These are phyloP conservation scores for Aspergillus ochraceoroseus DNA, from an alignment of 2,329 filamentous ascomycete genomes.

Conservation along the genomic window DNA sequence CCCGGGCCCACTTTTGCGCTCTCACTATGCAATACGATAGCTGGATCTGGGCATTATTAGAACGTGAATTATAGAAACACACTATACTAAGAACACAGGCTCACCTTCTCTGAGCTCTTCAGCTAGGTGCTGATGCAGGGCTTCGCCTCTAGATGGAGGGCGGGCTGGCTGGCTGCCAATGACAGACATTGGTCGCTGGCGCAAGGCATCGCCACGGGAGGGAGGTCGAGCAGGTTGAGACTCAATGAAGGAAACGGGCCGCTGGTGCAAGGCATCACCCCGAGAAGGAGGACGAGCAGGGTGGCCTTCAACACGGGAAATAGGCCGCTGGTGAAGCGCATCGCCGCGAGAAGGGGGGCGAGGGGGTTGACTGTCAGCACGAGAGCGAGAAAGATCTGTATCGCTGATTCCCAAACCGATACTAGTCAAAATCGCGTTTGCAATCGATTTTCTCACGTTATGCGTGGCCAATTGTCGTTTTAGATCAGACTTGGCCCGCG, in stretches of 20 bases:
- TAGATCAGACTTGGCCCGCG: conserved; percentile 78
- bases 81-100: not conserved
- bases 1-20: conserved; percentile 18
- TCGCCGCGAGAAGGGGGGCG: conserved; percentile 20
- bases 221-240: conserved; percentile 14
- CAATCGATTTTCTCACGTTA: conserved; percentile 81
- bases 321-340: conserved; percentile 24
- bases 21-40: conserved; percentile 23
- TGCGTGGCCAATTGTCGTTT: conserved; percentile 79
- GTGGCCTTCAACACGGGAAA: conserved; percentile 4
- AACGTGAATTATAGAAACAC: not conserved
- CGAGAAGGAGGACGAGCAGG: conserved; percentile 26
- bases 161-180: conserved; percentile 8
- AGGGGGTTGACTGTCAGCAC: not conserved
- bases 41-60: conserved; percentile 16
- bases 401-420: conserved; percentile 52
- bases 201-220: conserved; percentile 8
- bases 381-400: not conserved
- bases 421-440: conserved; percentile 71
- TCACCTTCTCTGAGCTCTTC: not conserved
- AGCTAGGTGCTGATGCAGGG: conserved; percentile 15
- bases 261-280: conserved; percentile 24
- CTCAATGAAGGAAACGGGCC: conserved; percentile 16
- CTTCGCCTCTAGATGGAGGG: conserved; percentile 27
- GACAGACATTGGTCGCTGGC: not conserved